Evolutionary conservation across 129 eudicot genomes (phyloP).

Genomic region (Calendula officinalis): DNA sequence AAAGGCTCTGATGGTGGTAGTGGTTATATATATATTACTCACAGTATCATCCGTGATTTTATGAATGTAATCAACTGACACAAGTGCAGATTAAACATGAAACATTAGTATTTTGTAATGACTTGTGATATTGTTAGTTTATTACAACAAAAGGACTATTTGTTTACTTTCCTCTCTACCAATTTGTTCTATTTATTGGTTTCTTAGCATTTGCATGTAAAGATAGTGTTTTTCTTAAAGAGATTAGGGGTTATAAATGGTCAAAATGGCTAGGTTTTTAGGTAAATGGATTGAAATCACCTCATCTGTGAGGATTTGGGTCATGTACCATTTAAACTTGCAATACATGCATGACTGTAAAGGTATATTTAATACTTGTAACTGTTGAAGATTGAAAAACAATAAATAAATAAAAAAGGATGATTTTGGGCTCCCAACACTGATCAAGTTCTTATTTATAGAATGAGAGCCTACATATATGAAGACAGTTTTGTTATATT

Average conservation of each 20-base stretch:
- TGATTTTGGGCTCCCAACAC: slow-evolving; percentile 10
- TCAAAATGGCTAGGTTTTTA: too few relatives aligned
- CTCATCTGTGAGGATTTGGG: too few relatives aligned
- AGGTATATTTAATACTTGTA: slow-evolving; percentile 7
- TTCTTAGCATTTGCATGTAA: slow-evolving; percentile 24
- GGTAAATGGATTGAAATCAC: too few relatives aligned
- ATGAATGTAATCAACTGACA: slow-evolving; percentile 19
- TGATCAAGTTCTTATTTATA: slow-evolving; percentile 18
- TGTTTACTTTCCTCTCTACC: too few relatives aligned
- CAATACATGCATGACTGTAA: background rate
- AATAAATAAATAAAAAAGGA: background rate
- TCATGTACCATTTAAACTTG: too few relatives aligned
- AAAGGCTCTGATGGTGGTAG: slow-evolving; percentile 12
- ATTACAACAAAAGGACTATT: too few relatives aligned
- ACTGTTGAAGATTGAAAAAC: background rate
- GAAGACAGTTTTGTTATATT: slow-evolving; percentile 21
- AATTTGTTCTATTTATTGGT: too few relatives aligned
- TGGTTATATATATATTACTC: background rate
- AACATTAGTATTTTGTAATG: slow-evolving; percentile 28
- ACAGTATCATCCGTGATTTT: slow-evolving; percentile 6
- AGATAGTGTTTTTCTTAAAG: too few relatives aligned
- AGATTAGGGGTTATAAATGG: too few relatives aligned
- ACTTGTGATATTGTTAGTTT: background rate
- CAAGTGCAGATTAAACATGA: background rate
- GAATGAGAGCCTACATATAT: slow-evolving; percentile 15